Base-by-base conservation (phyloP, 768 basidiomycete species). In the Amanita fuliginea region DNA sequence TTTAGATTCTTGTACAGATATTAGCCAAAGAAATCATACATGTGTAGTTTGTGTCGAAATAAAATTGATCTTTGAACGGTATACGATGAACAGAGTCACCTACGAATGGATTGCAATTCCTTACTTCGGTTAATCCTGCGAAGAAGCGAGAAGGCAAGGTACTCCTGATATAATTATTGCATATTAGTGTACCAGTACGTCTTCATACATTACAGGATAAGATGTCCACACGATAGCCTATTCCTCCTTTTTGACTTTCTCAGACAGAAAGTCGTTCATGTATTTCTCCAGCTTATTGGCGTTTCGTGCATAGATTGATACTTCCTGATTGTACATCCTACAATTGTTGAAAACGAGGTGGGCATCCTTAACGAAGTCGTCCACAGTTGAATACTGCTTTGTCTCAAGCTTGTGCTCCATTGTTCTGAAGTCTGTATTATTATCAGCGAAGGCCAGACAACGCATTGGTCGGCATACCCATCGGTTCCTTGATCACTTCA, bases 301-400 rank as follows among this genome's bases (percentile, higher is more conserved):
- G 56, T 89, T 86, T 67, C 83, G 87, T 47, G 81, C 78, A 62
- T 93, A 96, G 45, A 85, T 74, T 3, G 81, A 78, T 19, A 70
- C 71, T 56, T 91, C 86, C 1, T 81, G 81, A 61, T 99, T 99
- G 67, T 95, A 98, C 46, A 72, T 63, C 49, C 81, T 73, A 66
- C 94, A 96, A 60, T 99, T 99, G 56, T 89, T 79, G 59, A 90
- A 89, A 47, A 98, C 78, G 48, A 96, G 71, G 54, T 81, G 77
- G 13, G 84, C 84, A 61, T 98, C 96, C 37, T 74, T 77, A 16
- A 81, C 63, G 59, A 97, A 95, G 28, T 72, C 67, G 43, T 83
- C 81, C 45, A 93, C 66, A n/a, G 74, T 71, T 9, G 71, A 63
- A 63, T 97, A 98, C 59, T 86, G 80, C 60, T 86, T 86, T n/a